Conservation (phyloP, 805 yeast genomes). For the Dipodascus geniculatus region DNA sequence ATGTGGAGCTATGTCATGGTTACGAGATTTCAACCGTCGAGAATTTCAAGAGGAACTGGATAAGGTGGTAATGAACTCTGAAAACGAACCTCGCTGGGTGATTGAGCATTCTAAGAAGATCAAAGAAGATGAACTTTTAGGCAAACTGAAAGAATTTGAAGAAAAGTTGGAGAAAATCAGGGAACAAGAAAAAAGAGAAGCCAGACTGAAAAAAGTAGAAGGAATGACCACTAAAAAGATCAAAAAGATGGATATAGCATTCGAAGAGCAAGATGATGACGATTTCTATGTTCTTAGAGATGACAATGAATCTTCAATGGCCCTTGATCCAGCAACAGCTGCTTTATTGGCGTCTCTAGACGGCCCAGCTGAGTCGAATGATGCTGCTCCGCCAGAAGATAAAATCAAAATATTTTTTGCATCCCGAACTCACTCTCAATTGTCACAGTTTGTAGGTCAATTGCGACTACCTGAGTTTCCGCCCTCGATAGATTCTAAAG, state of each 20-base stretch:
- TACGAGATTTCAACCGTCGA: conserved; percentile 39
- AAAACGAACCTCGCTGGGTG: conserved; percentile 61
- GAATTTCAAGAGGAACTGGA: conserved; percentile 11
- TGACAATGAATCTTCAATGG: conserved; percentile 22
- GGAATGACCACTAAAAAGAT: conserved; percentile 7
- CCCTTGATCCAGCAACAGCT: conserved; percentile 36
- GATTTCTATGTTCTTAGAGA: conserved; percentile 33
- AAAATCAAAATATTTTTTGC: conserved; percentile 48
- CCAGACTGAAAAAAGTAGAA: conserved; percentile 1
- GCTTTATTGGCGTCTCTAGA: conserved; percentile 35
- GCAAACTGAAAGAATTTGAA: conserved; percentile 17
- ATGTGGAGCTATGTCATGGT: conserved; percentile 79
- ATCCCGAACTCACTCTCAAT: conserved; percentile 86
- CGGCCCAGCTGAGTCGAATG: conserved; percentile 14
- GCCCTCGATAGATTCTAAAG: conserved; percentile 34
- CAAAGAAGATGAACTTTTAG: conserved; percentile 11
- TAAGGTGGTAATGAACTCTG: conserved; percentile 21
- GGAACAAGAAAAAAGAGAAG: conserved; percentile 9
- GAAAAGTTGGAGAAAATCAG: conserved; percentile 11
- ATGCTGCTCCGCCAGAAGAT: conserved; percentile 12
- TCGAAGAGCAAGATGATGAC: conserved; percentile 24
- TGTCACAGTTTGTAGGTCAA: conserved; percentile 70
- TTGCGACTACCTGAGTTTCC: conserved; percentile 50
- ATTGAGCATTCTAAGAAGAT: conserved; percentile 27
- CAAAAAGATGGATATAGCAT: conserved; percentile 7